These are phyloP conservation scores for Pseudoperonospora humuli DNA, from an alignment of 352 stramenopile genomes.

Conservation along the genomic window DNA sequence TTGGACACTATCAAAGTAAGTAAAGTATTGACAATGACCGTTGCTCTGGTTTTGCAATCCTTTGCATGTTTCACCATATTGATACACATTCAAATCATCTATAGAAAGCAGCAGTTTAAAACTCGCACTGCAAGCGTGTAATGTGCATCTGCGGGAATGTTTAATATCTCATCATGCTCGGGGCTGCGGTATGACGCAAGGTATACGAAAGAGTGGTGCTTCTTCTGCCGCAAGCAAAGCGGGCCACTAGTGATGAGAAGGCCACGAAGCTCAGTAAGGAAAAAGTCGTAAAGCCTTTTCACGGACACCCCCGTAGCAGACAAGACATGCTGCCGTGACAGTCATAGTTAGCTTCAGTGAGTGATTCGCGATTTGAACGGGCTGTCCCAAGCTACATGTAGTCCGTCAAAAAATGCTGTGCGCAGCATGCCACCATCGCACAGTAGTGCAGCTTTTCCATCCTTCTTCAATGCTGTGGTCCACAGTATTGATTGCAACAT, in stretches of 20 bases:
- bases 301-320: constrained; percentile 19
- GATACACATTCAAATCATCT: too few relatives aligned
- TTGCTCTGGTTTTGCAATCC: too few relatives aligned
- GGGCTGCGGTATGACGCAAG: constrained; percentile 1
- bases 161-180: not conserved
- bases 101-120: too few relatives aligned
- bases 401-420: not conserved
- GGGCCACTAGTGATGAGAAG: not conserved
- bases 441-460: too few relatives aligned
- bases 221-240: constrained; percentile 15
- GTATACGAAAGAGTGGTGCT: constrained; percentile 8
- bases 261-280: not conserved
- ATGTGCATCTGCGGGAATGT: too few relatives aligned
- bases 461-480: too few relatives aligned
- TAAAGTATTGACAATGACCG: too few relatives aligned
- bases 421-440: too few relatives aligned
- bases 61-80: too few relatives aligned
- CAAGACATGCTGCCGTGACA: constrained; percentile 12
- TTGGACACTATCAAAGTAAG: too few relatives aligned
- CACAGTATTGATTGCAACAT: too few relatives aligned
- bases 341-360: not conserved
- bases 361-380: constrained; percentile 6
- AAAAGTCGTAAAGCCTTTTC: not conserved
- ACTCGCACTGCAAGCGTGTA: too few relatives aligned
- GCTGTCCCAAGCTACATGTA: not conserved